A percentile compares a stretch with the other conserved stretches of the same genome.
Conservation (phyloP, 805 yeast genomes). For the Pichia scutulata region DNA sequence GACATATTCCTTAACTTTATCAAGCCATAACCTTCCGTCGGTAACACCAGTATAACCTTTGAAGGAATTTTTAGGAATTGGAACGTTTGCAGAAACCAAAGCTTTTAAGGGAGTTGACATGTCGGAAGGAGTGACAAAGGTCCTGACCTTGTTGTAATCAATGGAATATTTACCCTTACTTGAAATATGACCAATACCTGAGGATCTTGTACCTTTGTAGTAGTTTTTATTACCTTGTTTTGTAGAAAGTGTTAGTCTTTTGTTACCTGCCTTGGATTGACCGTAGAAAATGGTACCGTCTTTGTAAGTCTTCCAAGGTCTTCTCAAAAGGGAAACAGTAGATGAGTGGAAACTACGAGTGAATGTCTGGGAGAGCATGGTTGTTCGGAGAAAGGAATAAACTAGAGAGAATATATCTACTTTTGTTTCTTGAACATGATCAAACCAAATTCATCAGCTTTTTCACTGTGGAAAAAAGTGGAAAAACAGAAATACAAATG, state of each 20-base stretch:
- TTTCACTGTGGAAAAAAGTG: background rate
- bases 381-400: background rate
- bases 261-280: constrained; percentile 65
- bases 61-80: constrained; percentile 59
- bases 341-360: constrained; percentile 2
- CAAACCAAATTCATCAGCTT: background rate
- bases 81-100: constrained; percentile 66
- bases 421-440: background rate
- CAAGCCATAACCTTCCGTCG: constrained; percentile 66
- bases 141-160: constrained; percentile 80
- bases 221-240: constrained; percentile 91
- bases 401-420: no score
- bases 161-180: constrained; percentile 71
- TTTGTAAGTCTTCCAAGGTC: constrained; percentile 84
- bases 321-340: constrained; percentile 40
- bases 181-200: constrained; percentile 74
- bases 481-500: background rate
- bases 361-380: constrained; percentile 2
- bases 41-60: constrained; percentile 60
- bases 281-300: constrained; percentile 88
- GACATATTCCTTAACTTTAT: constrained; percentile 67
- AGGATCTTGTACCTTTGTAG: constrained; percentile 94
- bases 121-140: constrained; percentile 74
- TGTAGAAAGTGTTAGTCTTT: constrained; percentile 76
- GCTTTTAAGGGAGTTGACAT: constrained; percentile 47